Conservation (phyloP, 2,329 filamentous ascomycete genomes). For the Ophiostoma perfectum region DNA sequence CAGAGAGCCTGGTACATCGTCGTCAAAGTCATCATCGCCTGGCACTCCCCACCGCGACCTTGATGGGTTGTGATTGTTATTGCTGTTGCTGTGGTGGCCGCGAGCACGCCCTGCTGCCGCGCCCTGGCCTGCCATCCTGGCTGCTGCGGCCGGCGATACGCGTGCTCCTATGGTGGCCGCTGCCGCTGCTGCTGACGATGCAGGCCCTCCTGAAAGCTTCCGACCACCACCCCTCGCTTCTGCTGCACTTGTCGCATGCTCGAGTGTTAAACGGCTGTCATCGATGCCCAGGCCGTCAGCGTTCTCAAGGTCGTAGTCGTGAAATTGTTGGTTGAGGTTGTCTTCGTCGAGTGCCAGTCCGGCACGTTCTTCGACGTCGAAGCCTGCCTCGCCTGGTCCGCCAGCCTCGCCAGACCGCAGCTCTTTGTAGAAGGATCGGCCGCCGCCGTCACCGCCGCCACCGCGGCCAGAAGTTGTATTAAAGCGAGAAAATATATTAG, state of each 20-base stretch:
- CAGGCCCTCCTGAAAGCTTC: background rate
- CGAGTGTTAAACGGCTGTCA: constrained; percentile 43
- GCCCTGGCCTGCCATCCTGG: background rate
- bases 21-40: constrained; percentile 47
- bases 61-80: background rate
- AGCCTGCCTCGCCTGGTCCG: background rate
- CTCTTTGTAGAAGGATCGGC: constrained; percentile 48
- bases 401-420: constrained; percentile 39
- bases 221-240: background rate
- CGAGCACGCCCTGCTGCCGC: background rate
- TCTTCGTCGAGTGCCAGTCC: constrained; percentile 48
- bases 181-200: background rate
- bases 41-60: constrained; percentile 28
- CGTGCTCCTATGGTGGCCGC: background rate
- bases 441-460: constrained; percentile 27
- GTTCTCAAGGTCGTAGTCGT: constrained; percentile 45
- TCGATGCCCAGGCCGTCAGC: constrained; percentile 40
- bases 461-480: constrained; percentile 30
- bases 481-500: constrained; percentile 45
- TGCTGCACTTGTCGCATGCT: constrained; percentile 9
- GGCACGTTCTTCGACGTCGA: constrained; percentile 42
- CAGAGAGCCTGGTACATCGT: constrained; percentile 60
- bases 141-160: background rate
- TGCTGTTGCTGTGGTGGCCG: background rate
- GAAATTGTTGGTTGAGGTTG: constrained; percentile 48